Conservation (phyloP, 2,329 filamentous ascomycete genomes). For the Alternaria triticimaculans region DNA sequence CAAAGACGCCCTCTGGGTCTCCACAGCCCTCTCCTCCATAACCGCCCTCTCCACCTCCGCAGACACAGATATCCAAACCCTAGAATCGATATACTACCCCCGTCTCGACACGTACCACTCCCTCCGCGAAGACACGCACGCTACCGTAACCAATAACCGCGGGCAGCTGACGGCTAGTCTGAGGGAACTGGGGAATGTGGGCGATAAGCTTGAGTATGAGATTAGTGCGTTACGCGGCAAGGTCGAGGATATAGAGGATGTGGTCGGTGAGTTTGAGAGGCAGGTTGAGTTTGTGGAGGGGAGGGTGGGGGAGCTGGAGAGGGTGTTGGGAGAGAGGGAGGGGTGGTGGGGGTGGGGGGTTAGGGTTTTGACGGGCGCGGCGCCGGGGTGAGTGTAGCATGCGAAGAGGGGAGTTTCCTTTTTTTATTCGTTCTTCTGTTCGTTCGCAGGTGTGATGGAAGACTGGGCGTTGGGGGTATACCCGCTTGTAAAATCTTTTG, state of each 20-base stretch:
- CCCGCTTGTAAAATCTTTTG: background rate
- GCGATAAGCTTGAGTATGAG: constrained; percentile 91
- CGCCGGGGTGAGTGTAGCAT: background rate
- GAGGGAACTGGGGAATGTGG: constrained; percentile 79
- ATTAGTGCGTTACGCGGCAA: constrained; percentile 79
- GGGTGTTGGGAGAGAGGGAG: constrained; percentile 57
- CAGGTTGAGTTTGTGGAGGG: constrained; percentile 60
- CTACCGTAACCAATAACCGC: constrained; percentile 73
- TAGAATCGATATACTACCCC: constrained; percentile 76
- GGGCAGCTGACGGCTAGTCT: constrained; percentile 72
- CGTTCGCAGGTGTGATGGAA: background rate
- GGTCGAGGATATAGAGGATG: constrained; percentile 86
- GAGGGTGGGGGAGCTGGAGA: constrained; percentile 60
- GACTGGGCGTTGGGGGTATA: background rate
- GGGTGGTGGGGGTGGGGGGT: constrained; percentile 45
- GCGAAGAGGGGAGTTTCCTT: background rate
- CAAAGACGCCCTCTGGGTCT: constrained; percentile 67
- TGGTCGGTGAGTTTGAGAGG: constrained; percentile 77
- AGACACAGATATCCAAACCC: constrained; percentile 61
- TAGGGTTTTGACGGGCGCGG: constrained; percentile 4
- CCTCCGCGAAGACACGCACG: constrained; percentile 70
- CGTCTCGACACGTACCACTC: constrained; percentile 73
- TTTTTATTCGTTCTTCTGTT: background rate
- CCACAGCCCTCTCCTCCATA: constrained; percentile 63
- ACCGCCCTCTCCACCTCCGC: constrained; percentile 67